A percentile compares a stretch with the other conserved stretches of the same genome.
These are phyloP conservation scores for Nymphaea colorata DNA, from an alignment of 164 flowering plant species.

Conservation along the genomic window DNA sequence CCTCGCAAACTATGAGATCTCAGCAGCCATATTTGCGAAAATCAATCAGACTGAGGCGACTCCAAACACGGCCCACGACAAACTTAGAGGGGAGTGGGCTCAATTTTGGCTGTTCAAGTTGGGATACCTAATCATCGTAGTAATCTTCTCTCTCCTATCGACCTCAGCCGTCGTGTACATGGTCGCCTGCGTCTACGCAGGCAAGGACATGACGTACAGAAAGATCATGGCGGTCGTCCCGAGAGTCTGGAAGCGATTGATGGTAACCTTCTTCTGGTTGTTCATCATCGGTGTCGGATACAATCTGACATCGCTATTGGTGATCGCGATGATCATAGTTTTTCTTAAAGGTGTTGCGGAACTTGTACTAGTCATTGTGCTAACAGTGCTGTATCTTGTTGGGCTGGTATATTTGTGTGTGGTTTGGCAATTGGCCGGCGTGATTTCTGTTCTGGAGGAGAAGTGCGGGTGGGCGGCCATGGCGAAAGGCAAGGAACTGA, in stretches of 20 bases:
- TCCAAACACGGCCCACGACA: conserved; percentile 10
- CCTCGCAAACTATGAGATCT: conserved; percentile 32
- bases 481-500: conserved; percentile 40
- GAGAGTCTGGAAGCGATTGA: conserved; percentile 46
- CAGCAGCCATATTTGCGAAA: conserved; percentile 19
- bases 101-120: conserved; percentile 20
- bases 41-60: conserved; percentile 16
- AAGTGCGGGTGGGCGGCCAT: conserved; percentile 38
- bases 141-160: conserved; percentile 28
- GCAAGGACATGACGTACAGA: conserved; percentile 21
- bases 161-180: conserved; percentile 40
- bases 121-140: conserved; percentile 16
- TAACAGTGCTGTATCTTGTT: conserved; percentile 12
- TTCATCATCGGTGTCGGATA: conserved; percentile 20
- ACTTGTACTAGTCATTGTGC: neutral
- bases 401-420: conserved; percentile 40
- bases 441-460: conserved; percentile 52
- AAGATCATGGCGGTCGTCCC: conserved; percentile 40
- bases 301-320: conserved; percentile 9
- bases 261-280: conserved; percentile 35
- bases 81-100: conserved; percentile 18
- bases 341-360: neutral
- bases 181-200: conserved; percentile 33
- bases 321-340: conserved; percentile 8
- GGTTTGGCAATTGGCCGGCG: conserved; percentile 56